Conservation (phyloP, 2,329 filamentous ascomycete species). For the Colletotrichum sp. region DNA sequence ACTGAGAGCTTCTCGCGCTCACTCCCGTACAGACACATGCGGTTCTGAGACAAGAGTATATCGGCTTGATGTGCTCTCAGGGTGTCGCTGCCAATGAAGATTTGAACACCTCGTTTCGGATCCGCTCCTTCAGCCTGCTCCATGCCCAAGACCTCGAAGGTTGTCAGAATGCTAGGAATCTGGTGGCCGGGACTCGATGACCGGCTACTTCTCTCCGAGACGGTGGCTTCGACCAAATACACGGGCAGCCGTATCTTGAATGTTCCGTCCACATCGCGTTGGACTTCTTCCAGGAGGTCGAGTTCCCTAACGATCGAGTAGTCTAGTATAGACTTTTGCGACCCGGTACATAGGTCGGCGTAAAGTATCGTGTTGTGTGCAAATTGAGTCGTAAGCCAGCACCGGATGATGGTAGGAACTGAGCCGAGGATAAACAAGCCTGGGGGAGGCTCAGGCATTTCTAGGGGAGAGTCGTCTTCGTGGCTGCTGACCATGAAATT, state of each 20-base stretch:
- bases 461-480: constrained; percentile 72
- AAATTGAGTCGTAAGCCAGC: constrained; percentile 91
- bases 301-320: constrained; percentile 76
- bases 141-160: constrained; percentile 75
- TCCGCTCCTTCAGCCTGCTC: constrained; percentile 55
- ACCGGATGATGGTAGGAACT: constrained; percentile 92
- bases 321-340: constrained; percentile 85
- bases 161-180: constrained; percentile 80
- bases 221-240: constrained; percentile 89
- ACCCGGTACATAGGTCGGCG: constrained; percentile 90
- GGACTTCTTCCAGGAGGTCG: constrained; percentile 70
- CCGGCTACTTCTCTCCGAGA: constrained; percentile 76
- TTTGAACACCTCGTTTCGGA: constrained; percentile 72
- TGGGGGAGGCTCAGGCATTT: constrained; percentile 78
- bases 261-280: constrained; percentile 68
- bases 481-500: constrained; percentile 65
- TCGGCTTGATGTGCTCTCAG: constrained; percentile 88
- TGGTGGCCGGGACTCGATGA: constrained; percentile 76
- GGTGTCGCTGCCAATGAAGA: constrained; percentile 90
- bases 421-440: constrained; percentile 86
- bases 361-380: constrained; percentile 90
- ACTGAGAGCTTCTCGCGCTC: constrained; percentile 87
- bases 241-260: constrained; percentile 79
- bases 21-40: constrained; percentile 84
- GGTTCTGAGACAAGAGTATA: constrained; percentile 89